Base-by-base conservation (phyloP, 192 early-diverging fungal genomes). In the Geosiphon pyriformis region DNA sequence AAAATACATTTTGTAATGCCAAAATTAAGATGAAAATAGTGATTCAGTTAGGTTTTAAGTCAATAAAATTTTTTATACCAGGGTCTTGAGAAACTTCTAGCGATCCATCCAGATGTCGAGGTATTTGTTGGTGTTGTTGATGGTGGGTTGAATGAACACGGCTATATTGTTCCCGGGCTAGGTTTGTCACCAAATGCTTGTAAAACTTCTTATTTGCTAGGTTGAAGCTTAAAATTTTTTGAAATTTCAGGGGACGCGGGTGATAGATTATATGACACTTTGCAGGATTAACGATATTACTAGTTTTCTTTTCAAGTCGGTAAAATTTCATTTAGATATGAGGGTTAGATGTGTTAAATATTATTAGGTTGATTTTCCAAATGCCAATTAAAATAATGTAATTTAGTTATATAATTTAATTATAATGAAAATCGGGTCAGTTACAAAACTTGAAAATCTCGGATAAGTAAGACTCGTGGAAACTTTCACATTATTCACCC, bases 181-280 rank as follows among this genome's bases (percentile, higher is more conserved):
- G 60, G 60, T 62, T 6, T 42, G 35, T 47, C 8, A n/a, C n/a
- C n/a, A n/a, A n/a, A n/a, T n/a, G n/a, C n/a, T n/a, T n/a, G n/a
- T n/a, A n/a, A n/a, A n/a, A n/a, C n/a, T n/a, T n/a, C n/a, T n/a
- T n/a, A n/a, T n/a, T n/a, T n/a, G n/a, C n/a, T n/a, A n/a, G n/a
- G n/a, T n/a, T n/a, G n/a, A n/a, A n/a, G n/a, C n/a, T n/a, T n/a
- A n/a, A n/a, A n/a, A n/a, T n/a, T n/a, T n/a, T n/a, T n/a, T n/a
- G n/a, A 76, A 73, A 20, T 72, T 88, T 60, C 23, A 60, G 88
- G 88, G 23, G 88, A 90, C 73, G 80, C 79, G 56, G 88, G 88
- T 50, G 88, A 90, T 68, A 77, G 88, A 34, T 74, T 90, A 59
- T 80, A 76, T 73, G 81, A 83, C 65, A 82, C 83, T 31, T 27